phyloP scores from a whole-genome alignment of 192 early-diverging fungal genomes.

The Coemansia sp. region DNA sequence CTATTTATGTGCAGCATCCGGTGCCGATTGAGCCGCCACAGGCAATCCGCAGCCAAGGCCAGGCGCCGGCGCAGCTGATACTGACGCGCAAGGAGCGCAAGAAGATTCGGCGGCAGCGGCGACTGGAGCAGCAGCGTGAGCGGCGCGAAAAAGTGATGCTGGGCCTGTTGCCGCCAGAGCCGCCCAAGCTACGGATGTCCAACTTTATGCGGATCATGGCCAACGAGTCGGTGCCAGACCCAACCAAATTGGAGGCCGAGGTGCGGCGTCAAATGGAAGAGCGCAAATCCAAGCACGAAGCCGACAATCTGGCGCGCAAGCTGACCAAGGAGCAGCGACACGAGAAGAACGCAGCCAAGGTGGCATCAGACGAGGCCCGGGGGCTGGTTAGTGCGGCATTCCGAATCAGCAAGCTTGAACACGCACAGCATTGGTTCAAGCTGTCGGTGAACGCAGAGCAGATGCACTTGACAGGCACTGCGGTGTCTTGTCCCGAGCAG shows the following conservation, averaged over 20 bases:
- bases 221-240: slow-evolving; percentile 91
- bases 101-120: slow-evolving; percentile 84
- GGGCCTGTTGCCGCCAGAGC: slow-evolving; percentile 86
- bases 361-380: slow-evolving; percentile 63
- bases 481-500: slow-evolving; percentile 59
- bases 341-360: slow-evolving; percentile 73
- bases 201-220: slow-evolving; percentile 96
- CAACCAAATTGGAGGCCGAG: slow-evolving; percentile 87
- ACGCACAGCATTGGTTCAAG: slow-evolving; percentile 86
- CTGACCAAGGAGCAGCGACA: slow-evolving; percentile 82
- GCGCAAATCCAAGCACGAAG: slow-evolving; percentile 73
- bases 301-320: slow-evolving; percentile 77
- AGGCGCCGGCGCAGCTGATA: slow-evolving; percentile 30
- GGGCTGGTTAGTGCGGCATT: slow-evolving; percentile 72
- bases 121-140: slow-evolving; percentile 82
- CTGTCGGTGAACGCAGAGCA: slow-evolving; percentile 88
- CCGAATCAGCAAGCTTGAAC: slow-evolving; percentile 70
- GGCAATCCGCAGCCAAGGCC: slow-evolving; percentile 13
- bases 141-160: slow-evolving; percentile 92
- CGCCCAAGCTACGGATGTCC: slow-evolving; percentile 84
- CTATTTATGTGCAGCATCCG: slow-evolving; percentile 37
- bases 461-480: slow-evolving; percentile 75
- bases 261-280: slow-evolving; percentile 84
- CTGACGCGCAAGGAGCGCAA: slow-evolving; percentile 71
- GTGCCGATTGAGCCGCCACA: slow-evolving; percentile 30